phyloP scores from a whole-genome alignment of 768 basidiomycete species.

The Leccinum incarnatum region DNA sequence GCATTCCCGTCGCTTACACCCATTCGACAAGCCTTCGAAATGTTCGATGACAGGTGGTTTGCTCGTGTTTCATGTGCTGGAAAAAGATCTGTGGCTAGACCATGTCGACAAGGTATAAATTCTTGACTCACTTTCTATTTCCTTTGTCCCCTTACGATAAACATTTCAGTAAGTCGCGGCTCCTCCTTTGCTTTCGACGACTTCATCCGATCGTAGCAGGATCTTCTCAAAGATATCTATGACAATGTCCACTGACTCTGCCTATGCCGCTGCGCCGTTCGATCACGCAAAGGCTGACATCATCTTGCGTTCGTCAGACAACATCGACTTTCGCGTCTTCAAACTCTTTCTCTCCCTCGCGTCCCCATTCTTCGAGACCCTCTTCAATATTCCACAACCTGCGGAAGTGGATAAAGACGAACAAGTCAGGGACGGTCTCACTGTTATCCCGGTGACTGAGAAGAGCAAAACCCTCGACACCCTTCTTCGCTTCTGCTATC shows the following conservation, averaged over 20 bases:
- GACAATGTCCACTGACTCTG: background rate
- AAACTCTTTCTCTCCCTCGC: constrained; percentile 33
- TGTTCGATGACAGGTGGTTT: background rate
- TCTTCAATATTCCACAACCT: constrained; percentile 34
- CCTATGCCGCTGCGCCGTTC: constrained; percentile 20
- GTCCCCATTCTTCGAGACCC: constrained; percentile 33
- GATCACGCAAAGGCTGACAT: constrained; percentile 22
- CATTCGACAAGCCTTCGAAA: background rate
- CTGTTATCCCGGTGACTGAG: constrained; percentile 22
- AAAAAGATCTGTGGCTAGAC: background rate
- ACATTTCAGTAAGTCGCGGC: background rate
- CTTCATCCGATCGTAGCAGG: background rate
- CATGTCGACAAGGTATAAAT: background rate
- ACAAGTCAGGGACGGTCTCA: constrained; percentile 17
- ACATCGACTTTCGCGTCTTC: constrained; percentile 32
- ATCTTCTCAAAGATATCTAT: background rate
- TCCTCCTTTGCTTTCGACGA: background rate
- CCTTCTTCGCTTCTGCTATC: constrained; percentile 30
- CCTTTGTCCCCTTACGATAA: background rate
- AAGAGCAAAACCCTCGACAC: constrained; percentile 21
- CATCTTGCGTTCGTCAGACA: constrained; percentile 27
- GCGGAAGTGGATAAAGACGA: background rate
- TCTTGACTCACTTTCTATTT: no score
- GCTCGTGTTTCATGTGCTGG: background rate
- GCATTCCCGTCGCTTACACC: background rate